phyloP scores from a whole-genome alignment of 305 asterid species.

The Fraxinus xanthoxyloides region DNA sequence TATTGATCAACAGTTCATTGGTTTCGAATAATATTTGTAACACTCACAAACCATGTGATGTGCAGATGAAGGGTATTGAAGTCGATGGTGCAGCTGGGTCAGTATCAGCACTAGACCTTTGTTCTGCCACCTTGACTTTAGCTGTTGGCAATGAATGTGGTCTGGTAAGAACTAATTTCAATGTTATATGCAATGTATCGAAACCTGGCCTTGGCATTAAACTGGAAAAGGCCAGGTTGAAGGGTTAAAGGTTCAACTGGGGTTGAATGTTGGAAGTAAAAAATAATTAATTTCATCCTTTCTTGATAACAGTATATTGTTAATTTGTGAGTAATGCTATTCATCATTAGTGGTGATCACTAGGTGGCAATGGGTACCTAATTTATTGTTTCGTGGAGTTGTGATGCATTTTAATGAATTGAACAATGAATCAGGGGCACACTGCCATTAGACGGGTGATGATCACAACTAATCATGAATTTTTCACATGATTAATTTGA shows the following conservation, averaged over 20 bases:
- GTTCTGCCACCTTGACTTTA: conserved; percentile 53
- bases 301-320: not conserved
- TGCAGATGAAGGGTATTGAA: conserved; percentile 53
- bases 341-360: not conserved
- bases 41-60: conserved; percentile 27
- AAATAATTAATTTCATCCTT: not conserved
- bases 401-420: not conserved
- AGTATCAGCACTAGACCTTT: conserved; percentile 71
- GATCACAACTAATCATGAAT: not conserved
- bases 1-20: conserved; percentile 12
- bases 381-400: not conserved
- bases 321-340: not conserved
- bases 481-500: not conserved
- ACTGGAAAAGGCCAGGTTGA: not conserved
- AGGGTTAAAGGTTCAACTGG: not conserved
- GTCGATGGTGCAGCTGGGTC: conserved; percentile 58
- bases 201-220: not conserved
- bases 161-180: conserved; percentile 48
- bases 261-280: not conserved
- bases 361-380: not conserved
- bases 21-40: conserved; percentile 11
- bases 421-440: not conserved
- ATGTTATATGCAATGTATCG: conserved; percentile 1
- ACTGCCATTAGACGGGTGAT: not conserved
- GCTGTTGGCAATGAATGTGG: conserved; percentile 88